Conservation (phyloP, 345 rosid species). For the Arabis alpina region DNA sequence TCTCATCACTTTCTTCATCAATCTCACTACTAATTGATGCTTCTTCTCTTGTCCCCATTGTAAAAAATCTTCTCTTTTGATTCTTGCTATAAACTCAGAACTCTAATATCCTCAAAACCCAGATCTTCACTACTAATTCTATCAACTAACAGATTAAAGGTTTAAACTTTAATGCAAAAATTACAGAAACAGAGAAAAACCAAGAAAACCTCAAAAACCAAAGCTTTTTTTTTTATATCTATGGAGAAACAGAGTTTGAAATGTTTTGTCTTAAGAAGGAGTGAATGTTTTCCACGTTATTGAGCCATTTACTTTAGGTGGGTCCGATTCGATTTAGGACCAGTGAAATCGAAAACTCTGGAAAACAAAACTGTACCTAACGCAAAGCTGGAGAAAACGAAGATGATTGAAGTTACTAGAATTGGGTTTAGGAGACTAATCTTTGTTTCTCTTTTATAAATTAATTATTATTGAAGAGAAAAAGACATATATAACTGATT, state of each 20-base stretch:
- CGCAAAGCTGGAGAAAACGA: not conserved
- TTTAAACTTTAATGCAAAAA: not conserved
- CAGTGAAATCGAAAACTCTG: constrained; percentile 19
- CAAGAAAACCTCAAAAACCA: constrained; percentile 12
- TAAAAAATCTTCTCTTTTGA: constrained; percentile 25
- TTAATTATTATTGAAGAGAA: too few relatives aligned
- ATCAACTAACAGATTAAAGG: constrained; percentile 15
- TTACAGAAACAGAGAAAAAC: not conserved
- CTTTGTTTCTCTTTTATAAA: too few relatives aligned
- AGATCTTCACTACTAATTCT: constrained; percentile 7
- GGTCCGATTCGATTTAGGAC: constrained; percentile 13
- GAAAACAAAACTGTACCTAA: not conserved
- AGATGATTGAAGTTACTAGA: not conserved
- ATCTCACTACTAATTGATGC: constrained; percentile 52
- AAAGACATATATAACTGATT: not conserved
- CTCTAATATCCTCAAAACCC: constrained; percentile 2
- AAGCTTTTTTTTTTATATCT: not conserved
- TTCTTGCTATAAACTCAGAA: constrained; percentile 31
- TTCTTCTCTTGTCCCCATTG: constrained; percentile 60
- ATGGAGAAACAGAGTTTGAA: constrained; percentile 9
- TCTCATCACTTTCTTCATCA: constrained; percentile 57
- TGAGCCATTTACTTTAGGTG: constrained; percentile 30
- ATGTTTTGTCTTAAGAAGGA: not conserved
- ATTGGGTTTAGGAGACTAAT: not conserved
- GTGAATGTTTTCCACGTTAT: constrained; percentile 29